Evolutionary conservation across 768 basidiomycete genomes (phyloP), one percentile per base, ranked within the genome.

Genomic region (Tubosaeta brunneosetosa): DNA sequence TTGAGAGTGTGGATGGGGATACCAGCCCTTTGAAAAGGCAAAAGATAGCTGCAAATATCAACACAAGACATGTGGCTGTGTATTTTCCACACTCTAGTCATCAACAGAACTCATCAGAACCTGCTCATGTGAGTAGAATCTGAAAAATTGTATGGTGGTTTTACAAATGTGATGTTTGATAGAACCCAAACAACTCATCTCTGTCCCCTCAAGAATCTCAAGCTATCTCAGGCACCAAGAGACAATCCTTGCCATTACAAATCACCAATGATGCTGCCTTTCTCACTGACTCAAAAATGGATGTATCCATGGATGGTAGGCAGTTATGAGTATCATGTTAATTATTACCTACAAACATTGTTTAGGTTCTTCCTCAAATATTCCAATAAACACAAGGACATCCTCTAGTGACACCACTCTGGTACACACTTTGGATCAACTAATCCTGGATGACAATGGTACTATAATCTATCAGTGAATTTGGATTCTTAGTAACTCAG

Each of bases 1-100:
- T 10, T 8, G 29, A 40, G 3, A 9, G 17, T 36, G 4, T 14
- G 33, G 12, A 50, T 13, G 2, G 8, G 1, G 2, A 22, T 49
- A 4, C 13, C 34, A 49, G n/a, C 2, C 4, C 16, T 25, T 6
- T 40, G 2, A 55, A 58, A 16, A 57, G 12, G 13, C 56, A 55
- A 5, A 58, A 33, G n/a, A 3, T 51, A 6, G 56, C 56, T 4
- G 22, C 65, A 38, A 33, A 56, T 37, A 17, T 63, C 33, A 66
- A 66, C 4, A 59, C 56, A 37, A 56, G 65, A 25, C 49, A 67
- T 13, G 4, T 59, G 12, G 54, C 32, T 17, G 0, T 12, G 10
- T 6, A 56, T 31, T 17, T 56, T 17, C 4, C 37, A 13, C 10
- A 27, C 16, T 3, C 33, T 27, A 26, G 2, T 12, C 37, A 32